Percentiles rank a stretch among this genome's conserved stretches.
Conservation (phyloP, 2,329 filamentous ascomycete species). For the Nemania sp. region DNA sequence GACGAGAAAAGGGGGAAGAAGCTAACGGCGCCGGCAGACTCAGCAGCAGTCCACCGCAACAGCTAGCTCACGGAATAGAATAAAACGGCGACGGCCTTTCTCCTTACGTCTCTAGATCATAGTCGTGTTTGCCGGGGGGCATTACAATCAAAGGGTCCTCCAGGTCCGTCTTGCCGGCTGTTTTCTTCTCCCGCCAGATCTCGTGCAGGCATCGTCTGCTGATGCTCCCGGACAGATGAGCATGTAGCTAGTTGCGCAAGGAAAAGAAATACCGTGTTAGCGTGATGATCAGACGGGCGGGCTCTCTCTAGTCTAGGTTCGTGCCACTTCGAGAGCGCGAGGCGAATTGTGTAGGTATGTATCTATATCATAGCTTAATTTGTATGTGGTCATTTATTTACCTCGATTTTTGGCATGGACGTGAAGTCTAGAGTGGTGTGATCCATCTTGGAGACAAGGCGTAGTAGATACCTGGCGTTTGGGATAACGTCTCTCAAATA, state of each 20-base stretch:
- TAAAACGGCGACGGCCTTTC: conserved; percentile 6
- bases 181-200: conserved; percentile 74
- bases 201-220: conserved; percentile 78
- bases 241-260: conserved; percentile 21
- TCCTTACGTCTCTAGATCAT: conserved; percentile 74
- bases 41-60: not conserved
- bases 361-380: not conserved
- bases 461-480: not conserved
- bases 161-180: conserved; percentile 64
- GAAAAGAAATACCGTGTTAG: conserved; percentile 19
- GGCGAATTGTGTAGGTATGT: not conserved
- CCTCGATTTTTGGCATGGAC: conserved; percentile 44
- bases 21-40: conserved; percentile 53
- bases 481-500: too few species aligned
- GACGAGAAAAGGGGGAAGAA: conserved; percentile 84
- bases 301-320: not conserved
- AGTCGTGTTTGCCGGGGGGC: conserved; percentile 77
- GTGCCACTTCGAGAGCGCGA: not conserved
- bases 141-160: conserved; percentile 77
- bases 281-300: not conserved
- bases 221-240: conserved; percentile 58
- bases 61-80: not conserved
- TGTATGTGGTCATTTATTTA: conserved; percentile 16
- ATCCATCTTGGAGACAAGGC: conserved; percentile 16
- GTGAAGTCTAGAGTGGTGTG: conserved; percentile 34